A percentile compares a stretch with the other conserved stretches of the same genome.
phyloP scores from a whole-genome alignment of 2,329 filamentous ascomycete genomes.

The Monosporascus sp. region DNA sequence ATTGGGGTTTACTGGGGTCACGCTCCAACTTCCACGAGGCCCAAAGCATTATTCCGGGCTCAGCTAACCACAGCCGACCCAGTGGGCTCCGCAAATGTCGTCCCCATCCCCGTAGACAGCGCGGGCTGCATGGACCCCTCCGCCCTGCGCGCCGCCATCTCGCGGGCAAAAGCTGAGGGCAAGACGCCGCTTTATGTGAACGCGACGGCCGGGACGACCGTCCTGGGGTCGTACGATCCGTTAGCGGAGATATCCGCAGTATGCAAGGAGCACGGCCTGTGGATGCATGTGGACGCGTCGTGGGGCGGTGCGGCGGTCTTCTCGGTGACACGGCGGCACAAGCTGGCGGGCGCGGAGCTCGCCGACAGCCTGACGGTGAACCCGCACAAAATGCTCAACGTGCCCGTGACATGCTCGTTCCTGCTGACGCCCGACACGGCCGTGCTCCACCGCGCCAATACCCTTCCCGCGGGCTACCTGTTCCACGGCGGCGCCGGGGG shows the following conservation, averaged over 20 bases:
- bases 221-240: constrained; percentile 83
- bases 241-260: constrained; percentile 64
- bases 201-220: constrained; percentile 90
- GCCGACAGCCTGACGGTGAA: constrained; percentile 85
- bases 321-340: constrained; percentile 54
- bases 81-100: constrained; percentile 68
- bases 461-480: constrained; percentile 78
- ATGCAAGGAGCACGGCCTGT: constrained; percentile 55
- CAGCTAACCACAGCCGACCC: background rate
- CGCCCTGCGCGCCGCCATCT: constrained; percentile 59
- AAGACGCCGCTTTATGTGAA: constrained; percentile 92
- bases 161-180: constrained; percentile 57
- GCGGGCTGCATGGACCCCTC: constrained; percentile 65
- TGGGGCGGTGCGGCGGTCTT: constrained; percentile 89
- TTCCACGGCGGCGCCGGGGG: constrained; percentile 57
- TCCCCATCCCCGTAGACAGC: constrained; percentile 67
- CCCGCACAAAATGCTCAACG: constrained; percentile 96
- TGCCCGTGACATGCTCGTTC: constrained; percentile 86
- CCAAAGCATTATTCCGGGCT: background rate
- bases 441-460: constrained; percentile 78
- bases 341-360: constrained; percentile 64
- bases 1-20: too few species aligned
- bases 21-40: too few species aligned
- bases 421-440: constrained; percentile 72
- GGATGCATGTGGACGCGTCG: constrained; percentile 88